A percentile compares a stretch with the other conserved stretches of the same genome.
phyloP scores from a whole-genome alignment of 352 stramenopile genomes.

The Phytopythium cucurbitacearum region DNA sequence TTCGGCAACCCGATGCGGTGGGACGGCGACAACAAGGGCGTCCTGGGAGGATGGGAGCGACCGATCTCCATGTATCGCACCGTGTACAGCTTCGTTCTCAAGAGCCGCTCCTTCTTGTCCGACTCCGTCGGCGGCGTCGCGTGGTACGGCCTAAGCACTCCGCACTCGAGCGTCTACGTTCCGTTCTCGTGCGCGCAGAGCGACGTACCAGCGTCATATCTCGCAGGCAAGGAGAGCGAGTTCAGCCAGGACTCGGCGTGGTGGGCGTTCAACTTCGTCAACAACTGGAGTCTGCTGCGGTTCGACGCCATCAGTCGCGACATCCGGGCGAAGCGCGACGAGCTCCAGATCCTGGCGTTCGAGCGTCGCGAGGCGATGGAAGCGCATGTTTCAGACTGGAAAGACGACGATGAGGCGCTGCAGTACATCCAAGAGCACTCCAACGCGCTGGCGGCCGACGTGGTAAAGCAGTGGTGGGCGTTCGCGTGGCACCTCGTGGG shows the following conservation, averaged over 20 bases:
- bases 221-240: constrained; percentile 58
- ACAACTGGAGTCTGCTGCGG: constrained; percentile 80
- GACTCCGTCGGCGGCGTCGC: constrained; percentile 43
- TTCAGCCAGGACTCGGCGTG: constrained; percentile 67
- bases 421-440: constrained; percentile 28
- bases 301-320: constrained; percentile 69
- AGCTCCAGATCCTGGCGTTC: constrained; percentile 43
- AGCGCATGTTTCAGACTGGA: constrained; percentile 10
- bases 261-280: constrained; percentile 87
- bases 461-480: constrained; percentile 58
- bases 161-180: constrained; percentile 69
- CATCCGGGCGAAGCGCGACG: constrained; percentile 28
- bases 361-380: constrained; percentile 9
- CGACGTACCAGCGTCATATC: constrained; percentile 47
- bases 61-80: constrained; percentile 92
- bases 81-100: constrained; percentile 76
- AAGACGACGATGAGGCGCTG: neutral
- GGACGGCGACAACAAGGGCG: constrained; percentile 41
- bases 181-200: constrained; percentile 62
- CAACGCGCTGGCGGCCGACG: constrained; percentile 51
- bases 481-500: constrained; percentile 60
- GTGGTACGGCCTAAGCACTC: constrained; percentile 64
- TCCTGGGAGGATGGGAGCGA: constrained; percentile 79
- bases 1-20: constrained; percentile 89
- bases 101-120: constrained; percentile 26